phyloP scores from a whole-genome alignment of 1,284 basidiomycete species.

The Exsudoporus floridanus region DNA sequence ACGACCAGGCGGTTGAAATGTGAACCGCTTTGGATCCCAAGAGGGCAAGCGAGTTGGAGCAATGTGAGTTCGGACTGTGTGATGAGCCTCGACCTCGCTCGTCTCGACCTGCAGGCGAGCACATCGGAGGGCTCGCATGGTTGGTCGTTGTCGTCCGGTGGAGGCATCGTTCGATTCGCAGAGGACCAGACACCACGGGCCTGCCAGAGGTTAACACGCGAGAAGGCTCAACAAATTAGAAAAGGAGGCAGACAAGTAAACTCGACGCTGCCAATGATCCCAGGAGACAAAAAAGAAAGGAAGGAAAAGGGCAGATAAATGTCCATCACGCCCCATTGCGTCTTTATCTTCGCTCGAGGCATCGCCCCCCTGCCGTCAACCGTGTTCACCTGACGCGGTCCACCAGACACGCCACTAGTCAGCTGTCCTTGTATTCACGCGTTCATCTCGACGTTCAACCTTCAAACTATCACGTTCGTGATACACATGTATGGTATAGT shows the following conservation, averaged over 20 bases:
- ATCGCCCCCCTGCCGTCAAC: constrained; percentile 18
- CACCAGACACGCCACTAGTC: constrained; percentile 8
- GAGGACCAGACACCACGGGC: too few species aligned
- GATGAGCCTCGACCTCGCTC: not conserved
- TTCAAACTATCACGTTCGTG: too few species aligned
- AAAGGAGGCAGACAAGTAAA: not conserved
- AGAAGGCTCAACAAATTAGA: not conserved
- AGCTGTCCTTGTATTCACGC: constrained; percentile 15
- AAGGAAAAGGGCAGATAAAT: not conserved
- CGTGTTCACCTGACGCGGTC: constrained; percentile 18
- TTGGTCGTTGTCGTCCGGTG: too few species aligned
- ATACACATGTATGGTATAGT: constrained; percentile 1
- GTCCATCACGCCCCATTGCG: not conserved
- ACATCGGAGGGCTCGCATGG: not conserved
- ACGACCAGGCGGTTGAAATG: not conserved
- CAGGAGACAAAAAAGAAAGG: not conserved
- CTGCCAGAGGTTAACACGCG: too few species aligned
- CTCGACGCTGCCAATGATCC: too few species aligned
- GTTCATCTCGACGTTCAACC: not conserved
- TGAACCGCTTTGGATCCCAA: not conserved
- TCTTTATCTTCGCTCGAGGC: constrained; percentile 15
- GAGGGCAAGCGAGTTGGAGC: not conserved
- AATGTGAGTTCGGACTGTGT: not conserved
- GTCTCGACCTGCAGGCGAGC: not conserved
- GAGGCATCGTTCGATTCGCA: not conserved